These are phyloP conservation scores for Clonostachys solani DNA, from an alignment of 2,329 filamentous ascomycete genomes.

Conservation along the genomic window DNA sequence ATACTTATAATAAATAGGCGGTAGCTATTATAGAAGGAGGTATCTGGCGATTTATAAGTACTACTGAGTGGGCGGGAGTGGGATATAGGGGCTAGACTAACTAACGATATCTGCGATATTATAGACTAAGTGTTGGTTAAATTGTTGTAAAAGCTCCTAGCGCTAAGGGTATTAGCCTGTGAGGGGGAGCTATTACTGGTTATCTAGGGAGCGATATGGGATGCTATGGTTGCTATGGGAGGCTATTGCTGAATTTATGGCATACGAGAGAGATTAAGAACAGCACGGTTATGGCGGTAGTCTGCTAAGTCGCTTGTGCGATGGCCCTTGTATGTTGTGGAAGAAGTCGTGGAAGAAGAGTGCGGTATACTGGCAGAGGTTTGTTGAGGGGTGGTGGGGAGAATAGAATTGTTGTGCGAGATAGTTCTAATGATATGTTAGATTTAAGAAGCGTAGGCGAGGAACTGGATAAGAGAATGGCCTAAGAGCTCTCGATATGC, in stretches of 20 bases:
- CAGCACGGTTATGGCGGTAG: constrained; percentile 68
- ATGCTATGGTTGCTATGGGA: constrained; percentile 29
- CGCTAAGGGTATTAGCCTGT: constrained; percentile 33
- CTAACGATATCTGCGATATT: constrained; percentile 65
- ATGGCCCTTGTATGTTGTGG: constrained; percentile 44
- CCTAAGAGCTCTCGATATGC: constrained; percentile 23
- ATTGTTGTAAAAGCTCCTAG: constrained; percentile 66
- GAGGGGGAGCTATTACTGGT: constrained; percentile 28
- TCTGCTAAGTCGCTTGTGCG: constrained; percentile 60
- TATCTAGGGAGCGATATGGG: constrained; percentile 58
- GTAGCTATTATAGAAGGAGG: constrained; percentile 65
- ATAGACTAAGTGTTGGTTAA: constrained; percentile 65
- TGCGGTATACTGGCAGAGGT: background rate
- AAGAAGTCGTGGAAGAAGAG: background rate
- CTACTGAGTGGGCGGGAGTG: constrained; percentile 18
- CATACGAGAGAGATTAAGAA: constrained; percentile 59
- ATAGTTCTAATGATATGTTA: background rate
- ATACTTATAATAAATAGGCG: constrained; percentile 86
- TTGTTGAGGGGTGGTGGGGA: background rate
- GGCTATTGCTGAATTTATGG: constrained; percentile 57
- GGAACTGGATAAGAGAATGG: background rate
- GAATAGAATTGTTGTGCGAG: constrained; percentile 1
- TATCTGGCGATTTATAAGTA: constrained; percentile 51
- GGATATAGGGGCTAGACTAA: constrained; percentile 47
- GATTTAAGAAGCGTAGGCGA: background rate